phyloP scores from a whole-genome alignment of 768 basidiomycete species.

The Russula compacta region DNA sequence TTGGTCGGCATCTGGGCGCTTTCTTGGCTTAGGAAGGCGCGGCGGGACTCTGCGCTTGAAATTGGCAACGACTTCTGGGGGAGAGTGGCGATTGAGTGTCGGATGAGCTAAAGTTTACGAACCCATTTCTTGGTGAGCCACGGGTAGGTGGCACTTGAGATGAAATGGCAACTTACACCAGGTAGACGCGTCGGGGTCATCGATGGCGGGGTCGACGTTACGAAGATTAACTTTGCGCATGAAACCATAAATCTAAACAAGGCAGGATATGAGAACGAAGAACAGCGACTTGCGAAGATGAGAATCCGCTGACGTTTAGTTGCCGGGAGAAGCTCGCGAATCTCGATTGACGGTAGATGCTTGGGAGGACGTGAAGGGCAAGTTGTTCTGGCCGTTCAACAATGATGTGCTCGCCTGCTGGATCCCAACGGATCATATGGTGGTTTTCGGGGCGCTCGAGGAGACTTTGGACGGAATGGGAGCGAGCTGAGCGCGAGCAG shows the following conservation, averaged over 20 bases:
- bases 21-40: constrained; percentile 79
- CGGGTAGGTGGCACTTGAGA: constrained; percentile 13
- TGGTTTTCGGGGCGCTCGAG: constrained; percentile 89
- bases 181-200: constrained; percentile 92
- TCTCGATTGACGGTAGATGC: constrained; percentile 91
- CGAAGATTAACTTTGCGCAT: constrained; percentile 97
- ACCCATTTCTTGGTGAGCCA: constrained; percentile 12
- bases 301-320: constrained; percentile 58
- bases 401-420: constrained; percentile 88
- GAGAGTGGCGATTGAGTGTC: constrained; percentile 83
- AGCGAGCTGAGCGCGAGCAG: constrained; percentile 1
- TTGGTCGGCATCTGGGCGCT: constrained; percentile 59
- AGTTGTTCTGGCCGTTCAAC: constrained; percentile 91
- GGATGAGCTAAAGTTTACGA: constrained; percentile 58
- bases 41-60: constrained; percentile 95
- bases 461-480: constrained; percentile 40
- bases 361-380: constrained; percentile 86
- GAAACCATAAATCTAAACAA: constrained; percentile 85
- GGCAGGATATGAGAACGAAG: constrained; percentile 21
- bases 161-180: constrained; percentile 64
- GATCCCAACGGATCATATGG: constrained; percentile 96
- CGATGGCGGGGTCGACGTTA: constrained; percentile 90
- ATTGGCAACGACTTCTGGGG: constrained; percentile 82
- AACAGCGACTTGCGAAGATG: constrained; percentile 14
- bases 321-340: constrained; percentile 97